Evolutionary conservation across 2,329 filamentous ascomycete species (phyloP).

Genomic region (Botrytis medusae): DNA sequence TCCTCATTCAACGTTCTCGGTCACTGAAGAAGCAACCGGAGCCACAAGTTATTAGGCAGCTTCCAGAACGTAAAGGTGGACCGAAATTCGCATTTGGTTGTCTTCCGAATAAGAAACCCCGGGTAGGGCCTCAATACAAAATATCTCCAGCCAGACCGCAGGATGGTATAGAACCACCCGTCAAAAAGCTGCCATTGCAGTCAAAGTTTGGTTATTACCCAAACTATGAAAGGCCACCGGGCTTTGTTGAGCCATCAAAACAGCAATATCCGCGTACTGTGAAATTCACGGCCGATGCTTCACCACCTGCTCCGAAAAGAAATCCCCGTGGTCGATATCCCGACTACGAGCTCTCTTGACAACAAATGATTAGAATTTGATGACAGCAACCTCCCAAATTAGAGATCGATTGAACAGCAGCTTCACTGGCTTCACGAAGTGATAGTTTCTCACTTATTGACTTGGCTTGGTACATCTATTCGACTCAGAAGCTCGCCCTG

Average conservation of each 20-base stretch:
- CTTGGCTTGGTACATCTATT: background rate
- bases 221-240: background rate
- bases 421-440: background rate
- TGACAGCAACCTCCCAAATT: background rate
- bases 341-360: background rate
- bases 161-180: background rate
- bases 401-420: background rate
- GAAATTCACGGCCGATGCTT: background rate
- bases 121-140: background rate
- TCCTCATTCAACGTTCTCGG: background rate
- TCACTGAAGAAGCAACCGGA: background rate
- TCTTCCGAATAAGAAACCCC: constrained; percentile 7
- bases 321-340: constrained; percentile 13
- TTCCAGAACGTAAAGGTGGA: background rate
- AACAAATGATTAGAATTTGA: background rate
- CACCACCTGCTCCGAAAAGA: background rate
- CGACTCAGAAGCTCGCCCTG: background rate
- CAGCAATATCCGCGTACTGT: background rate
- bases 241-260: background rate
- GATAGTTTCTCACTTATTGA: background rate
- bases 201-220: constrained; percentile 2
- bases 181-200: too few species aligned
- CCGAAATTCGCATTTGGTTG: constrained; percentile 8
- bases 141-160: background rate
- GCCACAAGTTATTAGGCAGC: background rate